Evolutionary conservation across 768 basidiomycete species (phyloP).

Genomic region (Cantharellus cinnabarinus): DNA sequence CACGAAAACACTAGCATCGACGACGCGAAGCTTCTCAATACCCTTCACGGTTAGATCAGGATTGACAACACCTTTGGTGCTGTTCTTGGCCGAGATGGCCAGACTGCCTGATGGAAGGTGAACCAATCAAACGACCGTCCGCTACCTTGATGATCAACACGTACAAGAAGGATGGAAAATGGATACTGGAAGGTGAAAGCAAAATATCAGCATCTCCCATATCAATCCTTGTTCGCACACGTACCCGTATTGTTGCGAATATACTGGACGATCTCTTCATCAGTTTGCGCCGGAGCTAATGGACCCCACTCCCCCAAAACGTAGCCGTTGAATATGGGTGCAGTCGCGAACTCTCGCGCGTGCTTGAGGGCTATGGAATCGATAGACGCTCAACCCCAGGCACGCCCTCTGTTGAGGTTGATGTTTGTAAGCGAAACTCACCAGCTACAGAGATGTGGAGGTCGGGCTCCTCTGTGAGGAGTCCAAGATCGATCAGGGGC

Average conservation of each 20-base stretch:
- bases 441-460: not conserved
- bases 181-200: too few species aligned
- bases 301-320: not conserved
- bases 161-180: too few species aligned
- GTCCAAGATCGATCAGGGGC: not conserved
- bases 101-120: not conserved
- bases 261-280: not conserved
- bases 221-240: not conserved
- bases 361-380: not conserved
- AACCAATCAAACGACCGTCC: too few species aligned
- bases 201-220: too few species aligned
- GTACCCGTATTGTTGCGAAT: not conserved
- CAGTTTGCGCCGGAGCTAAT: not conserved
- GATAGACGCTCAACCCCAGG: not conserved
- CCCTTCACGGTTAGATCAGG: constrained; percentile 25
- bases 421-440: not conserved
- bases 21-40: constrained; percentile 23
- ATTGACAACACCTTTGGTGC: constrained; percentile 21
- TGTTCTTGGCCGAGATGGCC: not conserved
- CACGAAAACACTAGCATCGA: constrained; percentile 23
- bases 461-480: not conserved
- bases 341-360: not conserved
- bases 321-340: not conserved
- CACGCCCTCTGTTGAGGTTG: not conserved
- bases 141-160: too few species aligned